phyloP scores from a whole-genome alignment of 2,329 filamentous ascomycete species.

The Neoarthrinium moseri region DNA sequence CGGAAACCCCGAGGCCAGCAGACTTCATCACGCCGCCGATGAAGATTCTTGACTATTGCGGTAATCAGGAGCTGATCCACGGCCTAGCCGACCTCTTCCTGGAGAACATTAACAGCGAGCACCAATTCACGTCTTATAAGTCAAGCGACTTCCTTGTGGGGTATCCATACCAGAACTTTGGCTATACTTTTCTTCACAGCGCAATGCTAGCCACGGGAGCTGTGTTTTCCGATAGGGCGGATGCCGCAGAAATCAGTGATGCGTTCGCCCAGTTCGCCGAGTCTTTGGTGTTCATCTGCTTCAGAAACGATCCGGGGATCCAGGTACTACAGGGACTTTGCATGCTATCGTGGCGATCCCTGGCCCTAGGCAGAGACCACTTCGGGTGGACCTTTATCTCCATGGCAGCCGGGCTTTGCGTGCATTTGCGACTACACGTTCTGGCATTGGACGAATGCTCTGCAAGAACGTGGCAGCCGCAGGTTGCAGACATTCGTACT shows the following conservation, averaged over 20 bases:
- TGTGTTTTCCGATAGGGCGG: constrained; percentile 8
- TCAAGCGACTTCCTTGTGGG: constrained; percentile 9
- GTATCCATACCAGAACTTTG: constrained; percentile 12
- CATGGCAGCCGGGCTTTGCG: constrained; percentile 16
- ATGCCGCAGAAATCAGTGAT: constrained; percentile 10
- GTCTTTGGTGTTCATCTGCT: constrained; percentile 13
- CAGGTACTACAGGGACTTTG: constrained; percentile 15
- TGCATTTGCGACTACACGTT: constrained; percentile 15
- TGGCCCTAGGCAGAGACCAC: constrained; percentile 15
- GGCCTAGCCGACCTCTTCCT: constrained; percentile 13
- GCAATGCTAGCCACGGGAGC: constrained; percentile 13
- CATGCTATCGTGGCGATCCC: constrained; percentile 15
- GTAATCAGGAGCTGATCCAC: constrained; percentile 8
- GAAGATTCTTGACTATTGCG: constrained; percentile 12
- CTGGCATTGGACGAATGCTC: constrained; percentile 14
- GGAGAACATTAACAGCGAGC: constrained; percentile 15
- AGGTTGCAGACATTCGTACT: constrained; percentile 12
- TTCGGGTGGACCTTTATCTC: constrained; percentile 17
- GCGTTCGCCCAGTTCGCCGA: constrained; percentile 14
- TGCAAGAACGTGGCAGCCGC: constrained; percentile 13
- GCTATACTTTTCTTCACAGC: constrained; percentile 14
- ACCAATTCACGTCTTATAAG: constrained; percentile 14
- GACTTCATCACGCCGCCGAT: constrained; percentile 5
- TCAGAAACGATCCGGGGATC: constrained; percentile 11
- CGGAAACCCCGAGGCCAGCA: neutral